Evolutionary conservation across 371 early-diverging fungal species (phyloP), one percentile per base, ranked within the genome.

Genomic region (Mucor sp.): DNA sequence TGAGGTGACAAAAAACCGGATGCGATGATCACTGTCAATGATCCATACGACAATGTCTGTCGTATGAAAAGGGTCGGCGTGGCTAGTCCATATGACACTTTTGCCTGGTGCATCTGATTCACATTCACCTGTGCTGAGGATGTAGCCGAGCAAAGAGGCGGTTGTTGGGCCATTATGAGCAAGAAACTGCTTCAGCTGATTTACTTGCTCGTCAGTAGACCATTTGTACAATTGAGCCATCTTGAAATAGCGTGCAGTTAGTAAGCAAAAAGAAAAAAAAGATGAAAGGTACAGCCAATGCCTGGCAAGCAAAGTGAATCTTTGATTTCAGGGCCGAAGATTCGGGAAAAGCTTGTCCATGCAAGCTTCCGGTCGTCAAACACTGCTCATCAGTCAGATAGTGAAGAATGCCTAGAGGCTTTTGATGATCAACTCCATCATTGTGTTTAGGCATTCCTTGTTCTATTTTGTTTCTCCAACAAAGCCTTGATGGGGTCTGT

Each of bases 31-130:
- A 11, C 32, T 59, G 14, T 63, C 60, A 30, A 69, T 28, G 39
- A 69, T 50, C 69, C 69, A 69, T 11, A 69, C 55, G 3, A 63
- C 64, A 53, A 53, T 37, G 11, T 63, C 64, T 4, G 39, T 19
- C 0, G 63, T 58, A 15, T 69, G 32, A 9, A 69, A 63, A 0
- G 69, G 69, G 23, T 69, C 44, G 0, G 32, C 2, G 53, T 69
- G 60, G n/a, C 55, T 41, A 17, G 60, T 35, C 60, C 60, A 69
- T 35, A 69, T 55, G 11, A 47, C 19, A 23, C 37, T 39, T 28
- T 58, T n/a, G 0, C 23, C 59, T 3, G 23, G 25, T 6, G 62
- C 23, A 23, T 47, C 37, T 5, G 33, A 27, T 6, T 67, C 62
- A 15, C 35, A 62, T 3, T 19, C 23, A 17, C 56, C 56, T 9